These are phyloP conservation scores for Yamadazyma trypodendri DNA, from an alignment of 1,139 yeast species.

Conservation along the genomic window DNA sequence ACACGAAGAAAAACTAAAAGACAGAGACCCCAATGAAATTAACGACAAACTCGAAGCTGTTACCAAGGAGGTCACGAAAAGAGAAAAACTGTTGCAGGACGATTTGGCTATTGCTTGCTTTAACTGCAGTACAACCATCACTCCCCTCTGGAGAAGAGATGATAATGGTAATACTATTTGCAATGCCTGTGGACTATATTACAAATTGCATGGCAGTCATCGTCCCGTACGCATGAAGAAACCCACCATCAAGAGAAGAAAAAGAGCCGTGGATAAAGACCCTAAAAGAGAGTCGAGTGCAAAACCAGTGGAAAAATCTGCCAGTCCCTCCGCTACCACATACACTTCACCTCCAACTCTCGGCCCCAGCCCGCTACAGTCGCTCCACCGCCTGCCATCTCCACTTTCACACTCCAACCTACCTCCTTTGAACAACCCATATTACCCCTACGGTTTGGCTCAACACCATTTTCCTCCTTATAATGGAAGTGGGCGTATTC, in stretches of 20 bases:
- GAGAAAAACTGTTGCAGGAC: constrained; percentile 26
- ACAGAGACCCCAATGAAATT: too few species aligned
- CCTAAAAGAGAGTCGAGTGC: too few species aligned
- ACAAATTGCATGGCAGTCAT: constrained; percentile 72
- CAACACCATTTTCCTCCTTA: constrained; percentile 36
- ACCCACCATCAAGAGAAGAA: constrained; percentile 71
- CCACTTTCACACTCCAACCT: background rate
- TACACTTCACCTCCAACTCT: background rate
- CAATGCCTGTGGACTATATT: constrained; percentile 86
- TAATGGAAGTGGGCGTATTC: constrained; percentile 36
- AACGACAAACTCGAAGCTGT: background rate
- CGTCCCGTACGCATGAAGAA: constrained; percentile 78
- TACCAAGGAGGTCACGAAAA: constrained; percentile 3
- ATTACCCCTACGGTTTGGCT: constrained; percentile 14
- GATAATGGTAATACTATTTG: constrained; percentile 80
- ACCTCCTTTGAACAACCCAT: constrained; percentile 1
- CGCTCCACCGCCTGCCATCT: constrained; percentile 3
- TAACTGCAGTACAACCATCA: constrained; percentile 80
- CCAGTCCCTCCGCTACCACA: background rate
- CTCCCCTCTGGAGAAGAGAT: constrained; percentile 87
- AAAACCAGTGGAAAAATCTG: too few species aligned
- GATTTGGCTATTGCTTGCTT: constrained; percentile 70
- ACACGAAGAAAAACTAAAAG: constrained; percentile 13
- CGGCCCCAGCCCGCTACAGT: background rate
- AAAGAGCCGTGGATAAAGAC: constrained; percentile 40